These are phyloP conservation scores for Hymenochaete sp. DNA, from an alignment of 1,284 basidiomycete genomes.

Conservation along the genomic window DNA sequence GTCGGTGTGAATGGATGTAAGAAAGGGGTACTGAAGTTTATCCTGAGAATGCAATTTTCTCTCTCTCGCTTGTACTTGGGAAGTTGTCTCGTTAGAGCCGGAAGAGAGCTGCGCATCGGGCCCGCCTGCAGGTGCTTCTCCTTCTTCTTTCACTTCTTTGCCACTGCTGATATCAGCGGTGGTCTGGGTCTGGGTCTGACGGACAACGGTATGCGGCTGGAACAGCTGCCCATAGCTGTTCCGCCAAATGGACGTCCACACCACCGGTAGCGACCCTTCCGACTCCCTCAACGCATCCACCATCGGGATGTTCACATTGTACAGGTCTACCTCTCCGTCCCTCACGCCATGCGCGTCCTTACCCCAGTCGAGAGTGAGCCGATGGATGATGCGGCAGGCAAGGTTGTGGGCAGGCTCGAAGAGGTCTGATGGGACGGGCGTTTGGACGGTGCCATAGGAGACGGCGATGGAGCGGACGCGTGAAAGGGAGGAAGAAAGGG, in stretches of 20 bases:
- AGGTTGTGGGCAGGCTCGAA: constrained; percentile 65
- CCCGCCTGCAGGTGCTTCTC: constrained; percentile 29
- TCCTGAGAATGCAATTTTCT: too few species aligned
- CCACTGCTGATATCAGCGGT: too few species aligned
- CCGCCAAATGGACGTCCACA: constrained; percentile 71
- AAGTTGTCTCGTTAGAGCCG: neutral
- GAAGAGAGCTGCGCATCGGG: constrained; percentile 29
- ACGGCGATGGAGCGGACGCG: constrained; percentile 65
- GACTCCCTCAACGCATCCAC: constrained; percentile 49
- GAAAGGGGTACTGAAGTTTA: constrained; percentile 12
- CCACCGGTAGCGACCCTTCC: constrained; percentile 42
- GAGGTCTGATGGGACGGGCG: constrained; percentile 54
- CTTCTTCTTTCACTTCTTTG: too few species aligned
- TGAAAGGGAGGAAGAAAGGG: constrained; percentile 72
- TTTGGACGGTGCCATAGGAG: constrained; percentile 75
- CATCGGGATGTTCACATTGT: constrained; percentile 76
- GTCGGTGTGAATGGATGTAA: constrained; percentile 14
- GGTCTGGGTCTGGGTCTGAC: too few species aligned
- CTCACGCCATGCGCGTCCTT: constrained; percentile 49
- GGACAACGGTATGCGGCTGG: constrained; percentile 37
- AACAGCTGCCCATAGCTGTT: constrained; percentile 72
- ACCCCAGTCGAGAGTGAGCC: constrained; percentile 80
- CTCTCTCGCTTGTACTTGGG: too few species aligned
- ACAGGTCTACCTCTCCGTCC: constrained; percentile 64
- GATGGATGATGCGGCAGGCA: constrained; percentile 55